These are phyloP conservation scores for Monilinia vaccinii-corymbosi DNA, from an alignment of 2,329 filamentous ascomycete genomes.

Conservation along the genomic window DNA sequence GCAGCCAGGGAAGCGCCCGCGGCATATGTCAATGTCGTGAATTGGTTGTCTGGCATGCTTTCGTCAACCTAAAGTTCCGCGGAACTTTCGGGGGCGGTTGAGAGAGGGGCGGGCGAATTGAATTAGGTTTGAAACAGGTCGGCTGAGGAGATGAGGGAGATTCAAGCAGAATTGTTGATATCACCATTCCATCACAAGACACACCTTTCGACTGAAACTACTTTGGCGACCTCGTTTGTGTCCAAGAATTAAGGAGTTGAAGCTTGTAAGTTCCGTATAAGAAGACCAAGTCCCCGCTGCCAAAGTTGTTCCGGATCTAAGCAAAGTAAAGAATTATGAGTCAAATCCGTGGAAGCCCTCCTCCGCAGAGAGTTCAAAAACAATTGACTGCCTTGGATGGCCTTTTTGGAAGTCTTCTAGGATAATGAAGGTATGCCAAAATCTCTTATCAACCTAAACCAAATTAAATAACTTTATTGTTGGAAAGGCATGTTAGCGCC, in stretches of 20 bases:
- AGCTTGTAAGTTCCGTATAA: background rate
- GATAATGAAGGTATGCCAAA: background rate
- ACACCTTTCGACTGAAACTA: conserved; percentile 1
- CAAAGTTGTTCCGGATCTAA: background rate
- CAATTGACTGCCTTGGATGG: background rate
- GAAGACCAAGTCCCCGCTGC: background rate
- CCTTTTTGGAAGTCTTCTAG: background rate
- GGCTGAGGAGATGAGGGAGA: background rate
- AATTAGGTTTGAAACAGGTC: background rate
- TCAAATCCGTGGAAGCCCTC: background rate
- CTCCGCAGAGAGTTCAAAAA: background rate
- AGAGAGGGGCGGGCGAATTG: conserved; percentile 6
- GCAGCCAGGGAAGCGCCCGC: conserved; percentile 92
- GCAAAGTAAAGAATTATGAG: background rate
- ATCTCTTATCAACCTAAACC: background rate
- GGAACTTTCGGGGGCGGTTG: background rate
- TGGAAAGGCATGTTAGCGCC: background rate
- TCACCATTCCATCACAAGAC: conserved; percentile 5
- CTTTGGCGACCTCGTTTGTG: background rate
- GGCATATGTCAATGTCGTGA: conserved; percentile 84
- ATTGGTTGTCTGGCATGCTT: conserved; percentile 70
- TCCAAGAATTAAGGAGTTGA: conserved; percentile 2
- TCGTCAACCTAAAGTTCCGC: background rate
- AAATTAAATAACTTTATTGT: background rate
- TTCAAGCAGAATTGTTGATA: background rate